A percentile compares a stretch with the other conserved stretches of the same genome.
Conservation (phyloP, 192 early-diverging fungal genomes). For the Coemansia sp. region DNA sequence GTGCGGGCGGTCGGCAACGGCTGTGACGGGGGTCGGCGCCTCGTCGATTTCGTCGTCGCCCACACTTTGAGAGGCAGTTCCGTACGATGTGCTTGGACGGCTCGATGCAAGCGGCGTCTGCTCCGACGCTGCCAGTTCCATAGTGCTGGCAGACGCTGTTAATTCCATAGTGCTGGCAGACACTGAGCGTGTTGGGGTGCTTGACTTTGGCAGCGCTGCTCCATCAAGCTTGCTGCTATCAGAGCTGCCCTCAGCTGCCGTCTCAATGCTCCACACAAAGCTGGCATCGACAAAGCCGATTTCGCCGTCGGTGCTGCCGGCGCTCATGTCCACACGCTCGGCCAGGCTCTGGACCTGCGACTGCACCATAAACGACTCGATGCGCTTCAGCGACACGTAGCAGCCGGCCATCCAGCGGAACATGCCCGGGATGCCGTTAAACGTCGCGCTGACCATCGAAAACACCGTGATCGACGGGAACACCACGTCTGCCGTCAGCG, state of each 20-base stretch:
- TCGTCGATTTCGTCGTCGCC: not conserved
- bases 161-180: not conserved
- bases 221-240: not conserved
- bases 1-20: not conserved
- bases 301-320: not conserved
- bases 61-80: not conserved
- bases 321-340: slow-evolving; percentile 23
- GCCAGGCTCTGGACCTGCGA: slow-evolving; percentile 61
- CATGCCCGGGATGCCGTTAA: slow-evolving; percentile 61
- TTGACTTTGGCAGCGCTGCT: not conserved
- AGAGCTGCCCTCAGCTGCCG: not conserved
- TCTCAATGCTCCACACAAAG: slow-evolving; percentile 35
- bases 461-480: slow-evolving; percentile 76
- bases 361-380: slow-evolving; percentile 76
- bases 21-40: not conserved
- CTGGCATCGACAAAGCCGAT: slow-evolving; percentile 43
- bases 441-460: slow-evolving; percentile 63
- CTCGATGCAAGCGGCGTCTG: slow-evolving; percentile 16
- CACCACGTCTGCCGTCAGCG: slow-evolving; percentile 62
- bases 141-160: not conserved
- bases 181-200: slow-evolving; percentile 1
- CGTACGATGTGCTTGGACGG: not conserved
- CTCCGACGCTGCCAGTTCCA: slow-evolving; percentile 4
- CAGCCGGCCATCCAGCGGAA: slow-evolving; percentile 60
- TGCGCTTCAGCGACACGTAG: slow-evolving; percentile 65